A percentile compares a stretch with the other conserved stretches of the same genome.
Conservation (phyloP, 1,284 basidiomycete genomes). For the Ganoderma boninense region DNA sequence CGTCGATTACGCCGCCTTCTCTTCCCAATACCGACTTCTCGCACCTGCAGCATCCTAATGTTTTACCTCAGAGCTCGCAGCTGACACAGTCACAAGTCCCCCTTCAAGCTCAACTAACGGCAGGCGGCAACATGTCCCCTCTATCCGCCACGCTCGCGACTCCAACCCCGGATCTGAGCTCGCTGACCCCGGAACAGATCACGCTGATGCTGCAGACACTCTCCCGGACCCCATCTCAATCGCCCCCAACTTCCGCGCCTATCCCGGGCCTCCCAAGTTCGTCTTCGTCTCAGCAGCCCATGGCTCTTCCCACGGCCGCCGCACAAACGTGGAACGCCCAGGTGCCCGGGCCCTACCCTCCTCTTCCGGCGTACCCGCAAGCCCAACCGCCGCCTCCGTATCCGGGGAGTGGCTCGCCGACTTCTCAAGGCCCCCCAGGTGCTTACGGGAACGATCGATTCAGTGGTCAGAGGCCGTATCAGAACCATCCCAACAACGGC, state of each 20-base stretch:
- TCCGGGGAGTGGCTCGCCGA: conserved; percentile 11
- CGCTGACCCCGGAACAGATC: conserved; percentile 69
- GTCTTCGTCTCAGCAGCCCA: conserved; percentile 16
- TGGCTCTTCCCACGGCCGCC: conserved; percentile 27
- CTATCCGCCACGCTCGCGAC: conserved; percentile 18
- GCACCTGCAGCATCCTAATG: conserved; percentile 25
- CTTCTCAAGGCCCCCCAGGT: background rate
- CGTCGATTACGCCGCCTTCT: conserved; percentile 14
- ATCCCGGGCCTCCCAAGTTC: conserved; percentile 8
- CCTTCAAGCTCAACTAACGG: conserved; percentile 5
- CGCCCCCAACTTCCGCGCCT: conserved; percentile 19
- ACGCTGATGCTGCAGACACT: conserved; percentile 62
- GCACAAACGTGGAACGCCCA: conserved; percentile 26
- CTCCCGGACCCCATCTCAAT: conserved; percentile 20
- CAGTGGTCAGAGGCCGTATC: background rate
- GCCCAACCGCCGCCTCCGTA: conserved; percentile 8
- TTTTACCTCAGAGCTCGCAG: conserved; percentile 6
- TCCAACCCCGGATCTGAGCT: conserved; percentile 58
- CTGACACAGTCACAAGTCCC: conserved; percentile 21
- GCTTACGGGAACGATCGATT: conserved; percentile 3
- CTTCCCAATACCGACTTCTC: conserved; percentile 24
- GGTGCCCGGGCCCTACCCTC: conserved; percentile 13
- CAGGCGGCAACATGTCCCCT: background rate
- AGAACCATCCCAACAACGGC: background rate
- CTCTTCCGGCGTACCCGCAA: conserved; percentile 17